These are phyloP conservation scores for Cytospora leucostoma DNA, from an alignment of 2,329 filamentous ascomycete genomes.

Conservation along the genomic window DNA sequence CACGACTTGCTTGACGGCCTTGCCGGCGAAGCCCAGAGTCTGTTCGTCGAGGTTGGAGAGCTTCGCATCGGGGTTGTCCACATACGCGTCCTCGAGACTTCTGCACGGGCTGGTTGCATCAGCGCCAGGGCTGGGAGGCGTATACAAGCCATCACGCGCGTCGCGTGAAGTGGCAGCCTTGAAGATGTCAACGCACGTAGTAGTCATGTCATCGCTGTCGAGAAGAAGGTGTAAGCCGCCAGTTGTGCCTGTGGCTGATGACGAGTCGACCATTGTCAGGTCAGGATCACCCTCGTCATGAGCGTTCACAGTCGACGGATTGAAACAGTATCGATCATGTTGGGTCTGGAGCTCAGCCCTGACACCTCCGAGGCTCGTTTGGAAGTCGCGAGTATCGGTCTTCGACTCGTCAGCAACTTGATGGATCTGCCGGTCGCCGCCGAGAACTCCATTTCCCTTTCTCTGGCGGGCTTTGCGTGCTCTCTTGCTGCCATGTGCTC, in stretches of 20 bases:
- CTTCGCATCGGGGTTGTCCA: conserved; percentile 6
- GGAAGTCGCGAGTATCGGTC: neutral
- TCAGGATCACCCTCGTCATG: conserved; percentile 17
- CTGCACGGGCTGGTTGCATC: neutral
- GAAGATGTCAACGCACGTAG: conserved; percentile 12
- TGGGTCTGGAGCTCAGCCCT: neutral
- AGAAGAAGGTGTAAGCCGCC: neutral
- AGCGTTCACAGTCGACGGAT: conserved; percentile 16
- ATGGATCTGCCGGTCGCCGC: neutral
- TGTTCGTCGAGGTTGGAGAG: conserved; percentile 12
- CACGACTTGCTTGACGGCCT: conserved; percentile 17
- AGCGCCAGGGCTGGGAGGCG: neutral
- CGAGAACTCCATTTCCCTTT: neutral
- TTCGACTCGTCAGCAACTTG: neutral
- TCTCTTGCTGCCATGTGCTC: neutral
- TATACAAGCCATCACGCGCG: neutral
- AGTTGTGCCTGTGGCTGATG: neutral
- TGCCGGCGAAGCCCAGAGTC: conserved; percentile 12
- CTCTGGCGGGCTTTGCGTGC: neutral
- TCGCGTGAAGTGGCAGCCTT: neutral
- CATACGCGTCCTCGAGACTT: conserved; percentile 10
- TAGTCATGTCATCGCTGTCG: neutral
- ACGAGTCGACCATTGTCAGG: conserved; percentile 9
- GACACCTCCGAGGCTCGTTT: conserved; percentile 3
- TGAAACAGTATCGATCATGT: neutral